These are phyloP conservation scores for Colletotrichum sp. DNA, from an alignment of 2,329 filamentous ascomycete species.

Conservation along the genomic window DNA sequence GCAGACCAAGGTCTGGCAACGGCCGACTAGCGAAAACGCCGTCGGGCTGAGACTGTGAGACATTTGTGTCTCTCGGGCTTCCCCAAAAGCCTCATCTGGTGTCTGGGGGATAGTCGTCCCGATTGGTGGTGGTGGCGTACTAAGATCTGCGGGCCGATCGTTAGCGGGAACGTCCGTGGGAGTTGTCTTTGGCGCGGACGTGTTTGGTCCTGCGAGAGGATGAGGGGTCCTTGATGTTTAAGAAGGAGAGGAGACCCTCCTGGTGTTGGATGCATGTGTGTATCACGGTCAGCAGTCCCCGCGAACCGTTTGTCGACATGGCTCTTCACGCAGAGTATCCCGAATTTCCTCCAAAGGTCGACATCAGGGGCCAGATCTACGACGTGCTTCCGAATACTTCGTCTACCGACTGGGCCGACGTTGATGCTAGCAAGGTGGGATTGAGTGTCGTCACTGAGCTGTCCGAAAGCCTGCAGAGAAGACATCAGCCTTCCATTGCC, in stretches of 20 bases:
- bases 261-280: not conserved
- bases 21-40: not conserved
- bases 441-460: not conserved
- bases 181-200: not conserved
- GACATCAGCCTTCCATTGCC: not conserved
- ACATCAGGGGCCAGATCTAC: slow-evolving; percentile 16
- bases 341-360: slow-evolving; percentile 6
- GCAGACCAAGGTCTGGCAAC: not conserved
- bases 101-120: not conserved
- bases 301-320: not conserved
- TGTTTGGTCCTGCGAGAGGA: not conserved
- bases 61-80: not conserved
- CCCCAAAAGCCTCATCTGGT: not conserved
- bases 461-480: not conserved
- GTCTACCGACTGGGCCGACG: not conserved
- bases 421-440: not conserved
- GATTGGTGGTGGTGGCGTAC: too few relatives aligned
- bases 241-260: not conserved
- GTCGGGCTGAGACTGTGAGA: not conserved
- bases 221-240: not conserved
- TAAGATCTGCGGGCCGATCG: not conserved
- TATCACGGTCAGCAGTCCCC: not conserved
- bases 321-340: not conserved
- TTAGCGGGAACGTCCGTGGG: not conserved
- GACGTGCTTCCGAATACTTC: not conserved